phyloP scores from a whole-genome alignment of 345 rosid genomes.

The Camelina sativa region DNA sequence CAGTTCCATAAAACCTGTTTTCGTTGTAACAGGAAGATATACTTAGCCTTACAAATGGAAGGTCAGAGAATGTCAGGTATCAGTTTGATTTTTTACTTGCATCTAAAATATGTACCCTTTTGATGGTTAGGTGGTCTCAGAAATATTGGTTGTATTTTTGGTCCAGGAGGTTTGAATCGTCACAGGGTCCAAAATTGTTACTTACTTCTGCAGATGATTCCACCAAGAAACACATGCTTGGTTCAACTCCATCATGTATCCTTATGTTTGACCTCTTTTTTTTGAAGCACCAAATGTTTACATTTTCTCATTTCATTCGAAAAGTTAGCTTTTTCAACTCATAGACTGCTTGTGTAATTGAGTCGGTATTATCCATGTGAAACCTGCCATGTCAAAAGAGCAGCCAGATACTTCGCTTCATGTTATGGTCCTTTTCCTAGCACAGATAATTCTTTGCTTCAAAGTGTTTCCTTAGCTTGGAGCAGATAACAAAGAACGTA shows the following conservation, averaged over 20 bases:
- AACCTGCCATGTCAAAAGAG: conserved; percentile 23
- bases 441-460: conserved; percentile 10
- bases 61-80: conserved; percentile 65
- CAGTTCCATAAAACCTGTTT: conserved; percentile 33
- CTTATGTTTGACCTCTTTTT: conserved; percentile 45
- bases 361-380: conserved; percentile 15
- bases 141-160: conserved; percentile 34
- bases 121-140: conserved; percentile 24
- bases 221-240: conserved; percentile 69
- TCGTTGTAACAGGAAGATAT: conserved; percentile 59
- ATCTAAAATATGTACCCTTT: conserved; percentile 19
- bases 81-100: conserved; percentile 16
- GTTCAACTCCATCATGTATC: conserved; percentile 81
- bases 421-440: conserved; percentile 19
- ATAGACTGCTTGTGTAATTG: conserved; percentile 21
- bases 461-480: conserved; percentile 64
- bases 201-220: conserved; percentile 78
- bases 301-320: conserved; percentile 15
- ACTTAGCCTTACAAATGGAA: conserved; percentile 57
- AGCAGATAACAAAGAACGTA: conserved; percentile 83
- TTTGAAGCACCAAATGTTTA: not conserved
- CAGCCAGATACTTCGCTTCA: conserved; percentile 1
- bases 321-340: conserved; percentile 12
- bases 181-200: conserved; percentile 73
- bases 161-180: conserved; percentile 68